Base-by-base conservation (phyloP, 2,329 filamentous ascomycete genomes). In the Didymellaceae sp. region DNA sequence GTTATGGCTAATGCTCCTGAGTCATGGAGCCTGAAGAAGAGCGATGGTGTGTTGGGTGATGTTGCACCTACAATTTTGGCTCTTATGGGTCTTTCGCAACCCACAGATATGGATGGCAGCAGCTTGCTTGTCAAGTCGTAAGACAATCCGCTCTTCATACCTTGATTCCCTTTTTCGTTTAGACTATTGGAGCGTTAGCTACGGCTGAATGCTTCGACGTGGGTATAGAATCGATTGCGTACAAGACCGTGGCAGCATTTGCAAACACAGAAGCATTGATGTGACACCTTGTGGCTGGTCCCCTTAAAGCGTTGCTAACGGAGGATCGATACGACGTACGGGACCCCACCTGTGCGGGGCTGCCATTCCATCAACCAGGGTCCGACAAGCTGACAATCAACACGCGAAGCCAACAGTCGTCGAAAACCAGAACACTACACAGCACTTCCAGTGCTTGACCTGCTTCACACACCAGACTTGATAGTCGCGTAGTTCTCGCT, bases 1-100 rank as follows among this genome's bases (percentile, higher is more conserved):
- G 85, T 97, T 76, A 96, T 99, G 92, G 91, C 92, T 73, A 99
- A 97, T 74, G 92, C 92, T 7, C 94, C 94, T 31, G 83, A 89
- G 70, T 89, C 90, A 63, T 97, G 89, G 87, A 90, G 85, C 66
- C 79, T 99, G 67, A 87, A 90, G 81, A 88, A 91, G 78, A 81
- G 85, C 49, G 86, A 87, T 54, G 93, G 91, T 68, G 94, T 99
- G n/a, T 82, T 99, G 17, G 94, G 94, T 53, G 94, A 99, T 70
- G 94, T 99, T 25, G 94, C 94, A 6, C 94, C 94, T n/a, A 99
- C 94, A 13, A 75, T 99, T 52, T 82, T 99, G 33, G 89, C 86
- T 5, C 86, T 86, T 68, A 97, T 99, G 92, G 94, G 94, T 24
- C 80, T 99, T 54, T 84, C 89, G 38, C 86, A 96, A 74, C 93